Evolutionary conservation across 1,284 basidiomycete genomes (phyloP).

Genomic region (Microbotryum silenes-acaulis): DNA sequence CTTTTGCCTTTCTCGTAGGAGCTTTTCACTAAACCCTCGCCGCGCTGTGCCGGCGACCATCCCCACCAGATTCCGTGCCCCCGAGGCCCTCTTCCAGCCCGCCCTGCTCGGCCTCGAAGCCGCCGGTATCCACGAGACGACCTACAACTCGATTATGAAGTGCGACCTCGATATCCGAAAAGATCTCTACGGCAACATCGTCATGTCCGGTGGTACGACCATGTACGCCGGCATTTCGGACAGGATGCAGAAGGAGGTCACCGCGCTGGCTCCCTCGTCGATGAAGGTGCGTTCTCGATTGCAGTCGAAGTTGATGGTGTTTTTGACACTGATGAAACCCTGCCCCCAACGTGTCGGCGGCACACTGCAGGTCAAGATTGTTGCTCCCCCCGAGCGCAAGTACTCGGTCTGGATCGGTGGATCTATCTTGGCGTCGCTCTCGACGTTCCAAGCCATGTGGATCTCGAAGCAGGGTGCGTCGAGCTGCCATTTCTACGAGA

Average conservation of each 20-base stretch:
- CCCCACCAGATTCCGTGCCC: conserved; percentile 71
- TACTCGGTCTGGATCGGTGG: conserved; percentile 91
- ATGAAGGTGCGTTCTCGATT: conserved; percentile 64
- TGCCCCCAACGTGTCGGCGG: not conserved
- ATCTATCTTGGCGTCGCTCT: conserved; percentile 89
- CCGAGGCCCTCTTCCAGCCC: conserved; percentile 96
- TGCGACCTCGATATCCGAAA: conserved; percentile 61
- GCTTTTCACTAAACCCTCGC: no score
- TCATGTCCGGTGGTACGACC: conserved; percentile 90
- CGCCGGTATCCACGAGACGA: conserved; percentile 90
- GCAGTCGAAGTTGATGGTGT: conserved; percentile 29
- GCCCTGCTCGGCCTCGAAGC: conserved; percentile 87
- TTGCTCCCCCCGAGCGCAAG: conserved; percentile 83
- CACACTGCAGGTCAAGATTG: conserved; percentile 56
- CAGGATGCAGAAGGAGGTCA: conserved; percentile 97
- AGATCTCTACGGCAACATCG: conserved; percentile 87
- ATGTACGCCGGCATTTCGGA: conserved; percentile 97
- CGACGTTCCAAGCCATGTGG: conserved; percentile 80
- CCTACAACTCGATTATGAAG: conserved; percentile 78
- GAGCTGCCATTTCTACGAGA: not conserved
- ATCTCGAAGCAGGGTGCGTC: conserved; percentile 67
- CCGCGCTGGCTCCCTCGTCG: conserved; percentile 64
- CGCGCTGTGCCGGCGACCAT: not conserved
- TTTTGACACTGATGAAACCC: conserved; percentile 38
- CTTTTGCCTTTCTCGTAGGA: not conserved